These are phyloP conservation scores for Cyanidium caldarium DNA, from an alignment of 23 red algal genomes.

Conservation along the genomic window DNA sequence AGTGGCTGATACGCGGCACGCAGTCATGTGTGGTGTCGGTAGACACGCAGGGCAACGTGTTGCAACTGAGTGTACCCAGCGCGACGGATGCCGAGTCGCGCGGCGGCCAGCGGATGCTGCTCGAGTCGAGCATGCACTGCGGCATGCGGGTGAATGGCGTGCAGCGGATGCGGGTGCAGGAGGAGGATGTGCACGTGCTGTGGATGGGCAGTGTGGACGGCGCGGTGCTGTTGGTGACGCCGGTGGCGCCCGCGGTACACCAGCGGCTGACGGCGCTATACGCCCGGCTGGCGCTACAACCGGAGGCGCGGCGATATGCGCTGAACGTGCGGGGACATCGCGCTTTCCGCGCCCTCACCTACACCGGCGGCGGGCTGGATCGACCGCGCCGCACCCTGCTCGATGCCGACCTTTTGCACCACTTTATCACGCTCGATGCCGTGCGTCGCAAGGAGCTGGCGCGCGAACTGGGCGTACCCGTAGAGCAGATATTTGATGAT, in stretches of 20 bases:
- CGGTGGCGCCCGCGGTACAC: background rate
- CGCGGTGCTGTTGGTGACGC: background rate
- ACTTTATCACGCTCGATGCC: background rate
- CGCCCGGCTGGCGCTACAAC: background rate
- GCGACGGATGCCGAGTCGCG: conserved; percentile 54
- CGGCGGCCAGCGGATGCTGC: conserved; percentile 65
- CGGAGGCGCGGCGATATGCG: background rate
- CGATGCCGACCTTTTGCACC: background rate
- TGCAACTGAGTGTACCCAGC: conserved; percentile 56
- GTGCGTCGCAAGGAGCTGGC: conserved; percentile 3
- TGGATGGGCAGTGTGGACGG: background rate
- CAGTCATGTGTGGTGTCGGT: conserved; percentile 35
- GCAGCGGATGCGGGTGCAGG: conserved; percentile 26
- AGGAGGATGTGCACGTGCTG: background rate
- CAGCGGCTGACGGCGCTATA: background rate
- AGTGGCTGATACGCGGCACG: conserved; percentile 60
- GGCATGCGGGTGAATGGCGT: conserved; percentile 66
- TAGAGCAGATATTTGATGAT: background rate
- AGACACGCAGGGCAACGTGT: conserved; percentile 60
- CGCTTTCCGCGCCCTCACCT: background rate
- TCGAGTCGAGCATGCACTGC: conserved; percentile 43
- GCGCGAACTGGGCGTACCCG: background rate
- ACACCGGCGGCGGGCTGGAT: background rate
- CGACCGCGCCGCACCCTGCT: background rate
- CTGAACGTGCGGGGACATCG: background rate